Conservation (phyloP, 2,329 filamentous ascomycete genomes). For the Sporothrix phasma region DNA sequence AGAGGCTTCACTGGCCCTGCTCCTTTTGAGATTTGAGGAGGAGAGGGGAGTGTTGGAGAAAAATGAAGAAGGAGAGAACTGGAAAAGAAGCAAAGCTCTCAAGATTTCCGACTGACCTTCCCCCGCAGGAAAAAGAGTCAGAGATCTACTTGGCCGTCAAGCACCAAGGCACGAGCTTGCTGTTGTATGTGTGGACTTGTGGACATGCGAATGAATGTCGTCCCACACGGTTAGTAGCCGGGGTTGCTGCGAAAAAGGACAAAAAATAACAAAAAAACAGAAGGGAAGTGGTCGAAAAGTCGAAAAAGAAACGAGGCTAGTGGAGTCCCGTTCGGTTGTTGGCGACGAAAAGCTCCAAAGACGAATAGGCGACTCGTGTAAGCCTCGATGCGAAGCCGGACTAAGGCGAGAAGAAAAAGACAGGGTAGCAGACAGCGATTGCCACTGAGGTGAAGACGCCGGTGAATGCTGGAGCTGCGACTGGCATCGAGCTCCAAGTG, state of each 20-base stretch:
- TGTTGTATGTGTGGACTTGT: no score
- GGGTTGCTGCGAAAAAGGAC: not conserved
- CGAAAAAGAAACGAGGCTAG: not conserved
- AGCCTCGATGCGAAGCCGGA: not conserved
- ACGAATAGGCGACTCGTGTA: no score
- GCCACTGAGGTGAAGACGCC: not conserved
- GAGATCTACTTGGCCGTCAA: not conserved
- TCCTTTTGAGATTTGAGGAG: not conserved
- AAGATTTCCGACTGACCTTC: not conserved
- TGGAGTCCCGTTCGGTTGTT: slow-evolving; percentile 7
- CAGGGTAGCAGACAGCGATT: not conserved
- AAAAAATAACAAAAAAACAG: not conserved
- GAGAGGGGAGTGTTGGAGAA: not conserved
- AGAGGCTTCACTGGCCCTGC: not conserved
- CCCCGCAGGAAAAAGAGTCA: not conserved
- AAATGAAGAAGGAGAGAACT: not conserved
- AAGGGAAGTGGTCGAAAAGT: not conserved
- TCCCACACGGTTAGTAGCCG: not conserved
- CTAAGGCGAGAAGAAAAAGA: not conserved
- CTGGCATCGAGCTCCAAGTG: not conserved
- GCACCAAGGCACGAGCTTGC: no score
- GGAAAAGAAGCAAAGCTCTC: not conserved
- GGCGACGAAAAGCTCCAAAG: not conserved
- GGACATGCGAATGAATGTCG: no score
- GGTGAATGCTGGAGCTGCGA: not conserved